Percentiles rank a stretch among this genome's conserved stretches.
These are phyloP conservation scores for Podospora australis DNA, from an alignment of 495 filamentous ascomycete genomes.

Conservation along the genomic window DNA sequence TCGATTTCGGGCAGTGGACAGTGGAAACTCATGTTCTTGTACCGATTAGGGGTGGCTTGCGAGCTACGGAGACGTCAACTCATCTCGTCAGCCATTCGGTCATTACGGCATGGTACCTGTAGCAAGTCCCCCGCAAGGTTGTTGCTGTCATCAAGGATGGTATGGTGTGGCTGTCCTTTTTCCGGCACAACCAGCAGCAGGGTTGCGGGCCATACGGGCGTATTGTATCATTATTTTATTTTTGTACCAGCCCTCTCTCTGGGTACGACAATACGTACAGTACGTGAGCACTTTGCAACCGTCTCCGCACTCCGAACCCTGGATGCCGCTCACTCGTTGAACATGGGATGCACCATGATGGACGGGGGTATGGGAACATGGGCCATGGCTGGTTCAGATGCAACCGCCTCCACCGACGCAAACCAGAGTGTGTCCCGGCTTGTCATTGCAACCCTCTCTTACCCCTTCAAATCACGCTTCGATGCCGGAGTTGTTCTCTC, in stretches of 20 bases:
- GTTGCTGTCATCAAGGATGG: neutral
- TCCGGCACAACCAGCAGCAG: neutral
- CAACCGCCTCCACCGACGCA: conserved; percentile 16
- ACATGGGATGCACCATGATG: conserved; percentile 3
- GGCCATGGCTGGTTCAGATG: conserved; percentile 17
- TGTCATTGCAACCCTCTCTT: conserved; percentile 14
- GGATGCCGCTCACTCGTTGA: too few species aligned
- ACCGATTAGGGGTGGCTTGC: conserved; percentile 24
- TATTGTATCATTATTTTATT: conserved; percentile 2
- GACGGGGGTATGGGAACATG: conserved; percentile 10
- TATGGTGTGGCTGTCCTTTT: neutral
- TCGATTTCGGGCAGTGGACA: too few species aligned
- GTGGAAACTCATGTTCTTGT: conserved; percentile 6
- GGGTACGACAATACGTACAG: neutral
- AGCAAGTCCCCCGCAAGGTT: too few species aligned
- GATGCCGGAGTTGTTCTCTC: conserved; percentile 10
- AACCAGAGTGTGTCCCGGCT: conserved; percentile 14
- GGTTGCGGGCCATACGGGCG: neutral
- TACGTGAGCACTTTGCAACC: neutral
- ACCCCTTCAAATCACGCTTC: conserved; percentile 17
- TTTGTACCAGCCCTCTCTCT: neutral
- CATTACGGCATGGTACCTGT: too few species aligned
- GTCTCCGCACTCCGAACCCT: conserved; percentile 11
- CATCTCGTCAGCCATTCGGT: neutral
- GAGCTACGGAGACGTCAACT: conserved; percentile 12